Base-by-base conservation (phyloP, 768 basidiomycete genomes). In the Hypholoma sublateritium region DNA sequence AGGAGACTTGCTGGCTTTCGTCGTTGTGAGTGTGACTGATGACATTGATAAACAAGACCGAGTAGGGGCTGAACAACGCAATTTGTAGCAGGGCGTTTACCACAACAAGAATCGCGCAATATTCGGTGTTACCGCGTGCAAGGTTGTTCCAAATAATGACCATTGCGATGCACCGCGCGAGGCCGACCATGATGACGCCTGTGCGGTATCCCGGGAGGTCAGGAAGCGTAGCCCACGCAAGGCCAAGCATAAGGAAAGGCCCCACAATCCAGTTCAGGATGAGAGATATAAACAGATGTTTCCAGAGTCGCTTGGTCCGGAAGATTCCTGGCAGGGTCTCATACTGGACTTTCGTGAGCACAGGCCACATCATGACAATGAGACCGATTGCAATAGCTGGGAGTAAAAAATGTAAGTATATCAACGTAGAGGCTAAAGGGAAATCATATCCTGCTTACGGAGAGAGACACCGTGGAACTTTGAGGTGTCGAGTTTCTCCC, bases 281-380 rank as follows among this genome's bases (percentile, higher is more conserved):
- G 17, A 93, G 61, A 4, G 88, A 89, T 25, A 93, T 75, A 4
- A 70, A 71, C 59, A 93, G 75, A 62, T 94, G 91, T 16, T 77
- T 69, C 86, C 87, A 91, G 7, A 93, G 70, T 1, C 72, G 69
- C 11, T 70, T 61, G 1, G 84, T 79, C 1, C 71, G 67, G 60
- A 92, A 80, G 24, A 91, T 68, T 11, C 66, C 56, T 0, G 86
- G 86, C 1, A 94, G 77, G 1, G 72, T 67, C 67, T 93, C 92
- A 67, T 90, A 93, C 65, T 87, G 87, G 9, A 92, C 86, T 71
- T 86, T 87, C 45, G 85, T 84, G 52, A 88, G 79, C 36, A 87
- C 80, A 1, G 91, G 92, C 88, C 89, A 92, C 88, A 93, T 93
- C 80, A 94, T 94, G 51, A 93, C 74, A 14, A 93, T 81, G 36